Evolutionary conservation across 345 rosid species (phyloP).

Genomic region (Gossypium longicalyx): DNA sequence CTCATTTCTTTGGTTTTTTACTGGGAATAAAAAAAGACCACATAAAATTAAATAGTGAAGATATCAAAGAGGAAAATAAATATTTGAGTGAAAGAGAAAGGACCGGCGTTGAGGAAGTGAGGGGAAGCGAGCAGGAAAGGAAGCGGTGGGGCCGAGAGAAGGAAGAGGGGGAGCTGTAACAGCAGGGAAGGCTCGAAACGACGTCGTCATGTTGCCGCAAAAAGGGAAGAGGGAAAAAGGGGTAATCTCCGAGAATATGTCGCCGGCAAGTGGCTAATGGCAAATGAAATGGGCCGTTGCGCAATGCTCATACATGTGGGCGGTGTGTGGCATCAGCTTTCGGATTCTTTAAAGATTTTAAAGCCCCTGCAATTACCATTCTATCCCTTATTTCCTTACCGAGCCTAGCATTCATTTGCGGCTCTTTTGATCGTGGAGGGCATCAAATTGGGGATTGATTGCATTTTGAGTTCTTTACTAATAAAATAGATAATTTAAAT

Average conservation of each 20-base stretch:
- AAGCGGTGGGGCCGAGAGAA: slow-evolving; percentile 22
- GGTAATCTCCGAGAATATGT: background rate
- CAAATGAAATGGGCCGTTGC: slow-evolving; percentile 1
- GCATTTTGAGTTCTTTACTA: too few species aligned
- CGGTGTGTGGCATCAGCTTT: background rate
- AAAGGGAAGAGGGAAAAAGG: background rate
- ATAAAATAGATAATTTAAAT: too few species aligned
- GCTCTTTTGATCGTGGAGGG: too few species aligned
- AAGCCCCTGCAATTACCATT: background rate
- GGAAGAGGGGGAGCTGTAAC: slow-evolving; percentile 18
- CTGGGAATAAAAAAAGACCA: background rate
- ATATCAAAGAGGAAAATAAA: background rate
- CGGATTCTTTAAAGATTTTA: background rate
- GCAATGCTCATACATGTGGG: background rate
- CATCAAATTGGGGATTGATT: too few species aligned
- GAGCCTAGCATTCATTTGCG: too few species aligned
- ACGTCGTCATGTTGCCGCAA: slow-evolving; percentile 25
- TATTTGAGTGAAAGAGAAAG: background rate
- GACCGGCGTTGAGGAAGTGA: slow-evolving; percentile 29
- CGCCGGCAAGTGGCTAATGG: background rate
- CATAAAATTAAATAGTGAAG: background rate
- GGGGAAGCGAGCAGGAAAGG: slow-evolving; percentile 27
- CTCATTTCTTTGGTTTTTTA: background rate
- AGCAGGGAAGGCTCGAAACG: slow-evolving; percentile 24
- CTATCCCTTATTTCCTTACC: background rate